Evolutionary conservation across 441 rosid species (phyloP), one percentile per base, ranked within the genome.

Genomic region (Rhodomyrtus psidioides): DNA sequence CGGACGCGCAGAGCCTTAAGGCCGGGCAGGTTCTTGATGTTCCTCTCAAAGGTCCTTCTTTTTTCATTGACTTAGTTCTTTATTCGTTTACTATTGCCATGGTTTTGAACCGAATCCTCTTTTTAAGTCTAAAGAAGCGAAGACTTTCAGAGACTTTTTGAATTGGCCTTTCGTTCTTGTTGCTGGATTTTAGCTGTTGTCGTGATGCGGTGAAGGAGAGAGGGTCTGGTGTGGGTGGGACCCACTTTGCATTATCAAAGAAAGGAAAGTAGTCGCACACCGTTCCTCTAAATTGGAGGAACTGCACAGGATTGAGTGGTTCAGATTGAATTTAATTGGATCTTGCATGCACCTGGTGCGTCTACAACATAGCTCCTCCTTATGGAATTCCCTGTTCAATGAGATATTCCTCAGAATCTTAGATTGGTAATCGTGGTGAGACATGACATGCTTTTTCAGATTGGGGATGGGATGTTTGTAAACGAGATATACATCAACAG

Each of bases 1-100:
- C 84, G 17, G 85, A 91, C 53, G 87, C 82, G 3, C 42, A 84
- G 58, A 79, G 87, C 86, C 92, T 96, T 4, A 3, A 70, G n/a
- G 98, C 96, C 62, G 96, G 88, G 6, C 76, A 70, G 39, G 90
- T 94, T 49, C 91, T 97, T 54, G 93, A 96, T 90, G 95, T 97
- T 17, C 99, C 99, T 83, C 94, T 95, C 62, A 90, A 76, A 97
- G 97, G 98, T 95, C 62, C 81, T 6, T 87, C 17, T 23, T 34
- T 51, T 51, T 42, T 24, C 56, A 12, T 8, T n/a, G 24, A 14
- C 57, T 55, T 76, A 1, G 84, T n/a, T n/a, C 21, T 30, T 23
- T 74, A 12, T 58, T 51, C 55, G 12, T 70, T 21, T 10, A 10
- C 42, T 39, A 12, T 70, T 39, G 49, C 79, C 79, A 5, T 7